Base-by-base conservation (phyloP, 192 early-diverging fungal genomes). In the Linnemannia elongata region DNA sequence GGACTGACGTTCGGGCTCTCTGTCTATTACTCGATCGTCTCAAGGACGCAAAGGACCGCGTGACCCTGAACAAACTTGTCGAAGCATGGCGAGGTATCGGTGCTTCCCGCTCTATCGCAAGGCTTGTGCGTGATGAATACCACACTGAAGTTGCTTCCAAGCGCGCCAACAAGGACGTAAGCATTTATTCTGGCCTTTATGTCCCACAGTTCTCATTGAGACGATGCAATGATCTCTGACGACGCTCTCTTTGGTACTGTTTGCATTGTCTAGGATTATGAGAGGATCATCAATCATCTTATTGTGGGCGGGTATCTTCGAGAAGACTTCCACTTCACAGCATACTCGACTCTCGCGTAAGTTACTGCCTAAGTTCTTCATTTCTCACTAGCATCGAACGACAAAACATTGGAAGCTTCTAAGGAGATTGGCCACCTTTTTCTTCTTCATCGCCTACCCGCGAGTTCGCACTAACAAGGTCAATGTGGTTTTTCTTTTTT, bases 261-360 rank as follows among this genome's bases (percentile, higher is more conserved):
- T 20, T 17, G 18, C 49, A 52, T 30, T 47, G 9, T 38, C 4
- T 79, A 92, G 87, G 90, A 93, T 30, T 82, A 89, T 24, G 94
- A 94, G 33, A 83, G 89, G 10, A 91, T 95, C 44, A 88, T 94
- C 60, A 94, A 89, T 77, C 76, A 86, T 66, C 82, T 94, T 10
- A 81, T 94, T 38, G 52, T 88, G 9, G 71, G 88, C 27, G 89
- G 90, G 8, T 92, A 93, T 44, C 87, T 95, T 10, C 72, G 82
- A 4, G 93, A 94, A 52, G 92, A 91, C 63, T 95, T 92, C 79
- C 88, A 90, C 44, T 93, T 93, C 76, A 95, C 92, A 7, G 90
- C 91, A 0, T 94, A 94, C 72, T 76, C 84, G 3, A 94, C 93
- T 30, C 89, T 94, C 24, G 91, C 92, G 78, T 95, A 94, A 73